These are phyloP conservation scores for Lachancea quebecensis DNA, from an alignment of 805 yeast species.

Conservation along the genomic window DNA sequence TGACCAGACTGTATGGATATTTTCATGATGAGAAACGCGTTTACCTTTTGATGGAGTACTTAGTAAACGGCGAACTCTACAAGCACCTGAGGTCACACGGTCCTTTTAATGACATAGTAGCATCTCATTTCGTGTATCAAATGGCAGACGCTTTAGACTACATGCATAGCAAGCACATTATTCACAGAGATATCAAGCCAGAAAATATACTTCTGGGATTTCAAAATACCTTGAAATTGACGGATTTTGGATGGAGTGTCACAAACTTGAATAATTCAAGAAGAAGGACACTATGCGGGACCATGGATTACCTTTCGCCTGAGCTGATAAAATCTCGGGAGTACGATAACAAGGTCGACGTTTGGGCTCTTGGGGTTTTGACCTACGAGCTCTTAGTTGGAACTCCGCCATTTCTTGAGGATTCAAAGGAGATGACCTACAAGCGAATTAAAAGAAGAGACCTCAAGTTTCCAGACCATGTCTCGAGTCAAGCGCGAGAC, in stretches of 20 bases:
- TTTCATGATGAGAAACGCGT: constrained; percentile 78
- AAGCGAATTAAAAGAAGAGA: constrained; percentile 74
- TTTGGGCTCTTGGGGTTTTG: constrained; percentile 88
- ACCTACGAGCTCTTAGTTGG: constrained; percentile 85
- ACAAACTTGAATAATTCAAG: constrained; percentile 47
- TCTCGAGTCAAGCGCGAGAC: constrained; percentile 71
- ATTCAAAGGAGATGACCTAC: constrained; percentile 69
- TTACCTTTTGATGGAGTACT: constrained; percentile 77
- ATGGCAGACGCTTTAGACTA: constrained; percentile 74
- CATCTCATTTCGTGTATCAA: constrained; percentile 75
- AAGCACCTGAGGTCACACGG: constrained; percentile 58
- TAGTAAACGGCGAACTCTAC: constrained; percentile 82
- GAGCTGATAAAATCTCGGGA: constrained; percentile 84
- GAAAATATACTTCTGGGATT: constrained; percentile 79
- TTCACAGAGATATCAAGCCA: constrained; percentile 92
- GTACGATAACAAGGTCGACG: constrained; percentile 73
- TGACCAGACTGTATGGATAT: constrained; percentile 76
- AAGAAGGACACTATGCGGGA: constrained; percentile 86
- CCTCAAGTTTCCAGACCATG: constrained; percentile 60
- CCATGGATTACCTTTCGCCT: constrained; percentile 90
- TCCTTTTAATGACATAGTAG: constrained; percentile 63
- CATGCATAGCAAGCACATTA: constrained; percentile 70
- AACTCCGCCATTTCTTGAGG: constrained; percentile 86
- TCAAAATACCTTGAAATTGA: constrained; percentile 69
- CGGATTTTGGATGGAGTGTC: constrained; percentile 97